Conservation (phyloP, 2,329 filamentous ascomycete genomes). For the Ophiostoma sp. region DNA sequence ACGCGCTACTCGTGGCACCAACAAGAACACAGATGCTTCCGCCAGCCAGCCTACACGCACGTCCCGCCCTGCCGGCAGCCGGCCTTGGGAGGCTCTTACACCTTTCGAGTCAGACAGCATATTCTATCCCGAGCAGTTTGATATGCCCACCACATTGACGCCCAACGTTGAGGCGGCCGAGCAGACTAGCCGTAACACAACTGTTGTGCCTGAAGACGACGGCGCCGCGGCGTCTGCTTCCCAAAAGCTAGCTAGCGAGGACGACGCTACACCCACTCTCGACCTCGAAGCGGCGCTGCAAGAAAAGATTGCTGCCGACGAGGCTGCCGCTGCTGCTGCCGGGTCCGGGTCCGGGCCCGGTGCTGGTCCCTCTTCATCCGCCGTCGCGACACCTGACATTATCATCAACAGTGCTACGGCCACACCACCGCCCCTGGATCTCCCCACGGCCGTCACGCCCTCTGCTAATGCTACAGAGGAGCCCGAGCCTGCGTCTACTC, state of each 20-base stretch:
- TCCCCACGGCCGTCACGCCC: background rate
- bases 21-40: background rate
- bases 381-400: conserved; percentile 11
- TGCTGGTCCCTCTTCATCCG: background rate
- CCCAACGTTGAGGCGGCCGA: background rate
- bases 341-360: background rate
- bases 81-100: conserved; percentile 25
- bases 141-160: conserved; percentile 19
- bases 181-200: background rate
- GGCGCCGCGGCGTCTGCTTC: background rate
- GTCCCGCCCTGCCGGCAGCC: conserved; percentile 4
- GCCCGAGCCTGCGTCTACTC: background rate
- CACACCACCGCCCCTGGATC: conserved; percentile 13
- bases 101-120: conserved; percentile 23
- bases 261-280: background rate
- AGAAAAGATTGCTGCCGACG: conserved; percentile 22
- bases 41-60: conserved; percentile 5
- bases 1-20: background rate
- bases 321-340: conserved; percentile 16
- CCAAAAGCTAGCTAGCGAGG: background rate
- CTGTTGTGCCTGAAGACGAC: background rate
- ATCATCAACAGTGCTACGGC: conserved; percentile 14
- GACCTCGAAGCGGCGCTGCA: conserved; percentile 20
- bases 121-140: conserved; percentile 27
- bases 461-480: background rate